A percentile compares a stretch with the other conserved stretches of the same genome.
phyloP scores from a whole-genome alignment of 139 green algal species.

The Auxenochlorella pyrenoidosa region DNA sequence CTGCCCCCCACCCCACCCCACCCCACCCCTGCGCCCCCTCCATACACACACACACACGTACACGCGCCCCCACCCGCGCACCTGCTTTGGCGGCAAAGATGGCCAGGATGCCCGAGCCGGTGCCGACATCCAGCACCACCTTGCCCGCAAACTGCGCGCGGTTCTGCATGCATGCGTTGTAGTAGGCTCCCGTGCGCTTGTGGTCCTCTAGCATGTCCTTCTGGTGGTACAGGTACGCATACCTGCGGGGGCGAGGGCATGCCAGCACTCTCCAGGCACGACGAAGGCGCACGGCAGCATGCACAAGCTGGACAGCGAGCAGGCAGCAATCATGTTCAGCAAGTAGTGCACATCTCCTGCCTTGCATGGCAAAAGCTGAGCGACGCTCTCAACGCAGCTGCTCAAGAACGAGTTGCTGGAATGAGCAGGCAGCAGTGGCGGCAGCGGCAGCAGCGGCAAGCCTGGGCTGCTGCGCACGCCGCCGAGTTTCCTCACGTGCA shows the following conservation, averaged over 20 bases:
- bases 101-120: conserved; percentile 95
- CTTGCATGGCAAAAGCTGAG: too few species aligned
- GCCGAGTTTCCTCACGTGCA: conserved; percentile 77
- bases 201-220: conserved; percentile 99
- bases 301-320: too few species aligned
- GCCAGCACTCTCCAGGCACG: neutral
- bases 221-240: conserved; percentile 95
- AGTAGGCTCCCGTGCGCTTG: conserved; percentile 96
- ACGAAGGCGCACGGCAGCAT: conserved; percentile 16
- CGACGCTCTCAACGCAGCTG: too few species aligned
- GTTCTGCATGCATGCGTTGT: conserved; percentile 81
- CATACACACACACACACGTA: too few species aligned
- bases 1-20: too few species aligned
- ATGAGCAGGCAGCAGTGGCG: neutral
- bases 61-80: neutral
- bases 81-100: conserved; percentile 94
- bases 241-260: neutral
- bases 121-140: conserved; percentile 97
- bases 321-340: too few species aligned
- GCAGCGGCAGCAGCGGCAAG: neutral
- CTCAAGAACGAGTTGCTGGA: too few species aligned
- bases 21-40: too few species aligned
- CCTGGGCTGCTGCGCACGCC: neutral
- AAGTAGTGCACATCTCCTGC: neutral
- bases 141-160: conserved; percentile 69